Base-by-base conservation (phyloP, 2,329 filamentous ascomycete genomes). In the Cladophialophora yegresii region DNA sequence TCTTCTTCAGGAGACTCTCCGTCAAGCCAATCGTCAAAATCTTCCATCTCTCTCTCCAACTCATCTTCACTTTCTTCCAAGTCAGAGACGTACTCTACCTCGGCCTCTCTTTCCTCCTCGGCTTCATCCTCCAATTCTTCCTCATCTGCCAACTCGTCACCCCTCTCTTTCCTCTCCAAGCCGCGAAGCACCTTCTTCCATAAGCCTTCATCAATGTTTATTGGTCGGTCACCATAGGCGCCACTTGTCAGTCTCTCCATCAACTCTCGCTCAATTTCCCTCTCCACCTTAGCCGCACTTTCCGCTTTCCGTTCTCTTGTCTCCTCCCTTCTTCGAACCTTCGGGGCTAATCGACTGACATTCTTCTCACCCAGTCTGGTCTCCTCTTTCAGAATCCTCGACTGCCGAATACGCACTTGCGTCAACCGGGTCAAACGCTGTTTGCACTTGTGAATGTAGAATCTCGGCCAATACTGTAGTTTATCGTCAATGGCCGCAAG, bases 181-280 rank as follows among this genome's bases (percentile, higher is more conserved):
- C 92, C 92, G 67, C 88, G 87, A 71, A 99, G 86, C 7, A 99
- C 95, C 84, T 93, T 96, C 85, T 96, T 96, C 95, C 95, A 99
- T 67, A 99, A 92, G 13, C 86, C 84, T 77, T 97, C 92, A 77
- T 96, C 95, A 58, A 96, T 93, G 75, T 99, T 99, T 70, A 99
- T 83, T 49, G 95, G 95, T 75, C 91, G 87, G 72, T 98, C 93
- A 61, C 95, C 95, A 77, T 99, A 98, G 2, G 93, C 93, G 53
- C 95, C 95, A 74, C 92, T 93, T 70, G 93, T 85, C 77, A 99
- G 80, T 71, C 95, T 84, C 79, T 98, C 92, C 71, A 99, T 89
- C 70, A 99, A 83, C 79, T 98, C 93, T 61, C 95, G 84, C 83
- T 99, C 95, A 77, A 99, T 98, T 7, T 92, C 92, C 70, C 92